phyloP scores from a whole-genome alignment of 768 basidiomycete species.

The Collybiopsis confluens region DNA sequence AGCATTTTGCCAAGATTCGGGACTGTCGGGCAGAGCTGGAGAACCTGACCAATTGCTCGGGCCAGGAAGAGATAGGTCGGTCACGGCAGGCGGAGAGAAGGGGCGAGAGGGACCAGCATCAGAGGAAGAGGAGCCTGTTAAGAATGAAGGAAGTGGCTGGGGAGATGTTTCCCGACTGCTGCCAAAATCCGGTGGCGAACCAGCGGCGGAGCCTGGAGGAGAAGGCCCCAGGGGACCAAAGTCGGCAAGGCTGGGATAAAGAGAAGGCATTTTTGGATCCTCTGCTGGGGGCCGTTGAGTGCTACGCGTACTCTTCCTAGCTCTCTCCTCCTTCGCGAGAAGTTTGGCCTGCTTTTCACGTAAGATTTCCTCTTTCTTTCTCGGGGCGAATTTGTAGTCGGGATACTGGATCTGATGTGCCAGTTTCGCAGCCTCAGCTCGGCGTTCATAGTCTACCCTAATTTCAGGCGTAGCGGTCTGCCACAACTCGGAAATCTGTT shows the following conservation, averaged over 20 bases:
- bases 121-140: conserved; percentile 2
- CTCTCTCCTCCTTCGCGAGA: conserved; percentile 32
- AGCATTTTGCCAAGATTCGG: not conserved
- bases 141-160: not conserved
- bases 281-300: conserved; percentile 8
- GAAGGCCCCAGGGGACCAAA: conserved; percentile 40
- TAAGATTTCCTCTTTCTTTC: conserved; percentile 48
- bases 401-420: conserved; percentile 51
- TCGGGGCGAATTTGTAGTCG: conserved; percentile 52
- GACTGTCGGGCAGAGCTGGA: not conserved
- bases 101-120: not conserved
- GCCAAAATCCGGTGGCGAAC: conserved; percentile 36
- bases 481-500: conserved; percentile 63
- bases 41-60: conserved; percentile 2
- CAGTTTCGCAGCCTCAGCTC: conserved; percentile 48
- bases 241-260: conserved; percentile 19
- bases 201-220: conserved; percentile 47
- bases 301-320: conserved; percentile 14
- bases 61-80: conserved; percentile 1
- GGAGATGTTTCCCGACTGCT: conserved; percentile 3
- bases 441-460: conserved; percentile 46
- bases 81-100: not conserved
- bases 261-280: conserved; percentile 14
- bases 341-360: conserved; percentile 36
- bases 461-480: conserved; percentile 44